Conservation (phyloP, 192 early-diverging fungal genomes). For the Backusella tuberculispora region DNA sequence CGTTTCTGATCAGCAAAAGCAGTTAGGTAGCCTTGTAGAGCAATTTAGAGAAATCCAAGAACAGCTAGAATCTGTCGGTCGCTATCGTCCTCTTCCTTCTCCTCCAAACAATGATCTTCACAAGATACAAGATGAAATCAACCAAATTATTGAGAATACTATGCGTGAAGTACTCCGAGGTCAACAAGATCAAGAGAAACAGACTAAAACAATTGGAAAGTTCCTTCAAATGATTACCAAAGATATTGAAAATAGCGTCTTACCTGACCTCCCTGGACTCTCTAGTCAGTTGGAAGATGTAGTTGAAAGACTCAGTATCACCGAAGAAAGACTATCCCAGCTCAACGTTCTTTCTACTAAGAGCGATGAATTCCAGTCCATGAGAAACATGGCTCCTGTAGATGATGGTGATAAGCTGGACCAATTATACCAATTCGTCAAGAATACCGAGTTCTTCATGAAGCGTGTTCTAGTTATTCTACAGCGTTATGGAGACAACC, state of each 20-base stretch:
- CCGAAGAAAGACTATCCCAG: conserved; percentile 28
- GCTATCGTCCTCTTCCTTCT: background rate
- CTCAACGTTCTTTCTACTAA: background rate
- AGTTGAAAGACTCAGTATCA: conserved; percentile 26
- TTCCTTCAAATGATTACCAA: conserved; percentile 33
- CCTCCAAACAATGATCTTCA: background rate
- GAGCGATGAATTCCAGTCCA: background rate
- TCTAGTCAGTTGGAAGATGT: conserved; percentile 30
- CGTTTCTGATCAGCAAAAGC: conserved; percentile 8
- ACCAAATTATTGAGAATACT: background rate
- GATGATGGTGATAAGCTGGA: conserved; percentile 1
- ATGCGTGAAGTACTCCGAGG: conserved; percentile 23
- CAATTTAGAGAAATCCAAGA: background rate
- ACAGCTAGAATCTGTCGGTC: background rate
- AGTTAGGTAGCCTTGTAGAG: background rate
- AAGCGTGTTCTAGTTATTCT: conserved; percentile 30
- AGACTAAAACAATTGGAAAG: conserved; percentile 31
- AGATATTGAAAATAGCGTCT: conserved; percentile 26
- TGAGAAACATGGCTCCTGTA: background rate
- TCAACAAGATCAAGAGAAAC: conserved; percentile 27
- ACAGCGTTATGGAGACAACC: conserved; percentile 29
- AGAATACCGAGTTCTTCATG: conserved; percentile 36
- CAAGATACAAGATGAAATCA: background rate
- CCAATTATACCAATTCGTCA: conserved; percentile 18
- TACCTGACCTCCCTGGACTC: conserved; percentile 33